These are phyloP conservation scores for Myxozyma lipomycoides DNA, from an alignment of 805 yeast species.

Conservation along the genomic window DNA sequence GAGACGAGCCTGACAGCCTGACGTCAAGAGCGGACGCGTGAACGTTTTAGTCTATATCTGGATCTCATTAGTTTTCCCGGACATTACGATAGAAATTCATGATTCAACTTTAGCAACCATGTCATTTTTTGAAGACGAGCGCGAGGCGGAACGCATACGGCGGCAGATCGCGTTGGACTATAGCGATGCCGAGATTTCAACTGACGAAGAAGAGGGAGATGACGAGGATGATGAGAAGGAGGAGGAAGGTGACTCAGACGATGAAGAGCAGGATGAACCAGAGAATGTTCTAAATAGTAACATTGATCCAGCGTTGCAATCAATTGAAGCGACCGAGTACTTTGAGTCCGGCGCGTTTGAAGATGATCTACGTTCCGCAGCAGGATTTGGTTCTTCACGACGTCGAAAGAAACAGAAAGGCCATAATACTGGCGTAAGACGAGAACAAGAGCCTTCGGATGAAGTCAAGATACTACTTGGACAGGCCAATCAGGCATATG, in stretches of 20 bases:
- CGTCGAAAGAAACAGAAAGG: neutral
- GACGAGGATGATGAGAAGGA: conserved; percentile 32
- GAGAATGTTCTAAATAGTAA: neutral
- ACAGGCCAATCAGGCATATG: conserved; percentile 78
- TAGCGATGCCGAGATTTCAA: conserved; percentile 7
- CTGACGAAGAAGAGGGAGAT: conserved; percentile 29
- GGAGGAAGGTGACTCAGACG: conserved; percentile 14
- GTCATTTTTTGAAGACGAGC: conserved; percentile 13
- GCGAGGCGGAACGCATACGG: conserved; percentile 21
- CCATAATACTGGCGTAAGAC: conserved; percentile 4
- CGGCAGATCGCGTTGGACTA: conserved; percentile 22
- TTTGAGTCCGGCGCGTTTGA: conserved; percentile 5
- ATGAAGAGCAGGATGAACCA: conserved; percentile 1
- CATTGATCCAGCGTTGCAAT: conserved; percentile 8
- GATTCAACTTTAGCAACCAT: conserved; percentile 3
- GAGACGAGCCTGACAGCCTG: too few species aligned
- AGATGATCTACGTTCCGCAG: conserved; percentile 15
- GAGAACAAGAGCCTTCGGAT: conserved; percentile 42
- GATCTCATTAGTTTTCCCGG: too few species aligned
- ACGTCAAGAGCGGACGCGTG: too few species aligned
- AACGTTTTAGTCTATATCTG: too few species aligned
- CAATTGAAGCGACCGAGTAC: conserved; percentile 1
- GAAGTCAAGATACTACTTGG: conserved; percentile 66
- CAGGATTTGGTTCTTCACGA: conserved; percentile 8
- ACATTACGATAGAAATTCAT: too few species aligned